These are phyloP conservation scores for Candida jianshihensis DNA, from an alignment of 805 yeast species.

Conservation along the genomic window DNA sequence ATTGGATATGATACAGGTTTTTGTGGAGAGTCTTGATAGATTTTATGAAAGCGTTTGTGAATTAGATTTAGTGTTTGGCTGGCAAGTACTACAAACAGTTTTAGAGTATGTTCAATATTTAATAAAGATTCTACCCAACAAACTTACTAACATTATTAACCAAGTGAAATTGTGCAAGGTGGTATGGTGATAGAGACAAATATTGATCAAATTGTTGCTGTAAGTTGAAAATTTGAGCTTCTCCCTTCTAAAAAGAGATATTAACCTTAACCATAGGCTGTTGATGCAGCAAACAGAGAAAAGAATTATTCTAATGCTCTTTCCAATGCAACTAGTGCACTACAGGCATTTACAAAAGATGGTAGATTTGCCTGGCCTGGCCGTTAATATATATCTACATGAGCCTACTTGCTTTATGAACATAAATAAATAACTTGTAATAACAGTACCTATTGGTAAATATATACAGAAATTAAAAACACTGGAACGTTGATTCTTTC, in stretches of 20 bases:
- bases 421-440: neutral
- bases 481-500: no score
- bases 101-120: constrained; percentile 38
- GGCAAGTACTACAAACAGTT: constrained; percentile 94
- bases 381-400: no score
- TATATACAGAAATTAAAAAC: no score
- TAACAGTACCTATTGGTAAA: neutral
- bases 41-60: constrained; percentile 95
- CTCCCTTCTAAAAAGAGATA: neutral
- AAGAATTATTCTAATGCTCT: constrained; percentile 22
- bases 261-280: constrained; percentile 33
- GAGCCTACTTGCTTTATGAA: no score
- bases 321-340: constrained; percentile 23
- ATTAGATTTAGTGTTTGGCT: constrained; percentile 93
- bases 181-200: constrained; percentile 97
- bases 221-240: constrained; percentile 4
- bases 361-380: constrained; percentile 24
- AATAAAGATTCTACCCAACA: neutral
- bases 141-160: constrained; percentile 10
- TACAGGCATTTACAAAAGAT: constrained; percentile 21
- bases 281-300: constrained; percentile 50
- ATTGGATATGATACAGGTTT: constrained; percentile 88
- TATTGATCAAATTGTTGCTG: constrained; percentile 68
- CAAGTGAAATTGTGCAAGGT: constrained; percentile 81
- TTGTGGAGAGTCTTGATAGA: constrained; percentile 88